Percentiles rank a stretch among this genome's conserved stretches.
These are phyloP conservation scores for Sporothrix variecibatus DNA, from an alignment of 2,329 filamentous ascomycete species.

Conservation along the genomic window DNA sequence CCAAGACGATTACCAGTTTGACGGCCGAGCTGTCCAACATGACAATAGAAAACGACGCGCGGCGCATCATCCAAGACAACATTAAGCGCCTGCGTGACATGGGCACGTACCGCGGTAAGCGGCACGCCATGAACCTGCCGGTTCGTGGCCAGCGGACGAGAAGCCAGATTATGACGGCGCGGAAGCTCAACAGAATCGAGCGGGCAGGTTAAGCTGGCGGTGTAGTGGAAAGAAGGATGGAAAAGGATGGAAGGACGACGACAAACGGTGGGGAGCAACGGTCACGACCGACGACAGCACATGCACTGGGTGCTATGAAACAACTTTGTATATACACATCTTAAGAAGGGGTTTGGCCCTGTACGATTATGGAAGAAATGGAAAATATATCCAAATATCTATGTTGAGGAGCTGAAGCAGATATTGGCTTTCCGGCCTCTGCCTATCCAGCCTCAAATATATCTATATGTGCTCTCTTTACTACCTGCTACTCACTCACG, in stretches of 20 bases:
- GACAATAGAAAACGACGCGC: constrained; percentile 90
- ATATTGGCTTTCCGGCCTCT: neutral
- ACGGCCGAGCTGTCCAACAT: constrained; percentile 85
- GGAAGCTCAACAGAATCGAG: constrained; percentile 63
- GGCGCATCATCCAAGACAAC: constrained; percentile 76
- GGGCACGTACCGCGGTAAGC: constrained; percentile 81
- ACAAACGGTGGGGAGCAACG: neutral
- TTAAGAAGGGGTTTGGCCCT: neutral
- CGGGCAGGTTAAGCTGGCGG: constrained; percentile 41
- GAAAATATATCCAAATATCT: neutral
- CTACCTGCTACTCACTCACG: neutral
- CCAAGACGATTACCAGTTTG: constrained; percentile 76
- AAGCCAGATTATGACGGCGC: constrained; percentile 65
- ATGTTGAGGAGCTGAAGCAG: neutral
- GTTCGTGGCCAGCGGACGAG: constrained; percentile 88
- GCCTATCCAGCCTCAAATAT: neutral
- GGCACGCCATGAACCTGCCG: constrained; percentile 90
- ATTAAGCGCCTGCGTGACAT: constrained; percentile 87
- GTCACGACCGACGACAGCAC: constrained; percentile 1
- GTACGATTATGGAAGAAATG: constrained; percentile 10
- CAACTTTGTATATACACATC: constrained; percentile 16
- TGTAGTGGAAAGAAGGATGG: too few relatives aligned
- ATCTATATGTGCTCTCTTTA: neutral
- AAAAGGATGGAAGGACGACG: too few relatives aligned
- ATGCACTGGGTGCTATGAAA: constrained; percentile 13